Base-by-base conservation (phyloP, 148 eudicot species). In the Vaccinium vitisidaea region DNA sequence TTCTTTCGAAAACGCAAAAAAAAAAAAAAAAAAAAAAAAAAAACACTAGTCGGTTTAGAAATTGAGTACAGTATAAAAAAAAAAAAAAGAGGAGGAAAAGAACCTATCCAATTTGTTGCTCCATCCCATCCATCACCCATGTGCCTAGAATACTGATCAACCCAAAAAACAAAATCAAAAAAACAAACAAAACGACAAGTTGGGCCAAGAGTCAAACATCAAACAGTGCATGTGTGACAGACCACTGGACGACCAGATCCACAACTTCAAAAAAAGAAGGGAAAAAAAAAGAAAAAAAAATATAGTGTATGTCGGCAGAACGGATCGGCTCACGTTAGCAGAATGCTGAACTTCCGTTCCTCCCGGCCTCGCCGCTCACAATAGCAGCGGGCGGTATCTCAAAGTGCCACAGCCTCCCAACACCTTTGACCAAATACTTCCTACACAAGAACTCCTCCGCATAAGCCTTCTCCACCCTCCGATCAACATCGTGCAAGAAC, bases 401-500 rank as follows among this genome's bases (percentile, higher is more conserved):
- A 49, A 88, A 90, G 80, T 90, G 92, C 92, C 92, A 86, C 8
- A 90, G 86, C 82, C 88, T 88, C 55, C 90, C 92, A 1, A 77
- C 87, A 4, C 36, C 83, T 52, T 90, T 85, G 30, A 85, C 87
- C 79, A 83, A 46, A 81, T 90, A 0, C 85, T 88, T 88, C 84
- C 79, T 30, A 59, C 92, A 90, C 84, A 90, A 25, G 67, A 90
- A 88, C 73, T 56, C 82, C 82, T 84, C 81, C 6, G 87, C 88
- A 9, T 80, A 90, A 46, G 16, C 73, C 55, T 83, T 88, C 89
- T 90, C 92, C 86, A 90, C 92, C 86, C 10, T 74, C 13, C 92
- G 89, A 30, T 90, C 90, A 54, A 90, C 92, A 43, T 90, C 92
- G 84, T 90, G 92, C 86, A 90, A 8, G 75, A 88, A 84, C 75